Evolutionary conservation across 2,329 filamentous ascomycete genomes (phyloP), one percentile per base, ranked within the genome.

Genomic region (Aspergillus fijiensis): DNA sequence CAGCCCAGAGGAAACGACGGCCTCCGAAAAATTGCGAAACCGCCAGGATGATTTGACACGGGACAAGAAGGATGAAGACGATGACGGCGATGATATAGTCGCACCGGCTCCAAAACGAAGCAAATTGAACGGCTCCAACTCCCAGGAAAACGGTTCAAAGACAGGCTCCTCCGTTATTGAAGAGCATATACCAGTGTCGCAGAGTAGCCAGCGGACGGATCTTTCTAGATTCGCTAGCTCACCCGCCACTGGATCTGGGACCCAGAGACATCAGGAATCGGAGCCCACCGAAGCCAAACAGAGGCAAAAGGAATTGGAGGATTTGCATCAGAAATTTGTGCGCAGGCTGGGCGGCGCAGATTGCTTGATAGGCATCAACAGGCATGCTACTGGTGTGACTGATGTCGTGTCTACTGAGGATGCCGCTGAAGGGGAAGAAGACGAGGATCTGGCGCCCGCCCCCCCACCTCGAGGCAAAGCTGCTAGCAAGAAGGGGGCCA

Each of bases 261-360:
- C 77, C 2, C 54, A 66, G 4, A 58, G 61, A 29, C 2, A 21
- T 3, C 75, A 78, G 3, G 74, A 75, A 10, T 65, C 70, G 1
- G 76, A 79, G 2, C 74, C 76, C 12, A 66, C 70, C 1, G 82
- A 85, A 14, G 80, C 82, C 6, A 84, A 84, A 56, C 77, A 78
- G 3, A 80, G 80, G 1, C 83, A 78, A 65, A 84, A 80, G 63
- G 81, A 82, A 60, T 92, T 89, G 70, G 85, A 89, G 60, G 87
- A 86, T 52, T 79, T 97, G 25, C 95, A 97, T 72, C 82, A 85
- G 62, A 89, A 87, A 68, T 99, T 98, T 70, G 89, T 98, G 33
- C 91, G 90, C 81, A 96, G 94, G 74, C 85, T 99, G 2, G 93
- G 94, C 0, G 87, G 90, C 49, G 89, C 92, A 1, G 92, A 96